Base-by-base conservation (phyloP, 2,329 filamentous ascomycete species). In the Colletotrichum camelliae region DNA sequence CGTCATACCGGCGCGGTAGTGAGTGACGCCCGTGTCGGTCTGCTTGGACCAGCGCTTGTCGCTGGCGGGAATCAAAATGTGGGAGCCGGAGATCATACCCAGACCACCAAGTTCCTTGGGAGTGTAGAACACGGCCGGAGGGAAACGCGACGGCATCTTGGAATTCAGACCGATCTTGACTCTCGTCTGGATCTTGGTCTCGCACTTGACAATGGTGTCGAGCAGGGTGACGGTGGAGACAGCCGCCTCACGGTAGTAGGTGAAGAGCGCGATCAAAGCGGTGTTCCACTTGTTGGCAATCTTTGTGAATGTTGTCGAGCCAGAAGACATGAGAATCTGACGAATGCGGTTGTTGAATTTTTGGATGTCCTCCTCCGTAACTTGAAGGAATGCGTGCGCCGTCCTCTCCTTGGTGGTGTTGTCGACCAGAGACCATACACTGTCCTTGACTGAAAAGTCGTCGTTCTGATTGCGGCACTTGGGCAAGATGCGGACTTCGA, bases 221-320 rank as follows among this genome's bases (percentile, higher is more conserved):
- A 99, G 90, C 6, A 99, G 89, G 77, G 95, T 94, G 76, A 98
- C 95, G 0, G 97, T 99, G 1, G 96, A 98, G 2, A 98, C 96
- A 18, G 97, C 97, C 64, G 97, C 97, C 83, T 99, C 97, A 83
- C 97, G 95, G 83, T 99, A 99, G 86, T 99, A 99, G 0, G 97
- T 98, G 87, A 99, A 99, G 31, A 99, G 91, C 1, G 97, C 96
- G 81, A 99, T 99, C 79, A 99, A 86, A 2, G 95, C 97, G 0
- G 97, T 99, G 86, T 99, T 99, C 97, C 97, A 99, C 87, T 99
- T 99, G 87, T 99, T 99, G 62, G 97, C 97, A 82, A 99, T 99
- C 90, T 99, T 99, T 61, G 97, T 99, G 87, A 99, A 99, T 0
- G 97, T 99, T 0, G 97, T 99, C 7, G 95, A 98, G n/a, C 97